phyloP scores from a whole-genome alignment of 148 eudicot species.

The Rhododendron molle region DNA sequence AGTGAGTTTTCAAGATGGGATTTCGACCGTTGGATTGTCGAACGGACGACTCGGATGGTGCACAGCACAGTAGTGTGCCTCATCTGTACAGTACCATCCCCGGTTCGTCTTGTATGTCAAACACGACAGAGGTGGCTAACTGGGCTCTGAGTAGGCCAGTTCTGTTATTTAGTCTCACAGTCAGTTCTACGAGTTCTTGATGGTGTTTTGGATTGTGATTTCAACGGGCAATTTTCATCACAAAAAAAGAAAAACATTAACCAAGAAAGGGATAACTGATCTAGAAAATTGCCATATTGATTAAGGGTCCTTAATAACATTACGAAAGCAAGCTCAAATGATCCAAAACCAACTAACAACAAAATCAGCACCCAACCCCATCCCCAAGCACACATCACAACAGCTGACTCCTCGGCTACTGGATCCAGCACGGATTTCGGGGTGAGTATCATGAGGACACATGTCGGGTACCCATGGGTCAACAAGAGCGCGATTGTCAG shows the following conservation, averaged over 20 bases:
- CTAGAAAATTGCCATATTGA: too few relatives aligned
- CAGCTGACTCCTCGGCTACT: slow-evolving; percentile 79
- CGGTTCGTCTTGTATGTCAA: too few relatives aligned
- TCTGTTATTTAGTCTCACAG: neutral
- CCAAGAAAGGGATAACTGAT: neutral
- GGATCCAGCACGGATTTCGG: slow-evolving; percentile 55
- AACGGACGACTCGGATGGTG: too few relatives aligned
- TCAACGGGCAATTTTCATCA: neutral
- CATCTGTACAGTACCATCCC: too few relatives aligned
- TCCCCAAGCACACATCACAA: slow-evolving; percentile 64
- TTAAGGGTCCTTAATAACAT: too few relatives aligned
- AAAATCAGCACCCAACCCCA: slow-evolving; percentile 75
- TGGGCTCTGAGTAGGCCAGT: neutral
- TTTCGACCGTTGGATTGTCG: too few relatives aligned
- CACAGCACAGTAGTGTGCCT: too few relatives aligned
- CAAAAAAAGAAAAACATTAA: neutral
- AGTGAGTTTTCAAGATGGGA: neutral
- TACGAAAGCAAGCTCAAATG: slow-evolving; percentile 22
- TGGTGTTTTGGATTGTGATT: neutral
- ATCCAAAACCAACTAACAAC: slow-evolving; percentile 86
- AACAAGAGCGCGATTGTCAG: slow-evolving; percentile 61
- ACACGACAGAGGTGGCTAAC: neutral
- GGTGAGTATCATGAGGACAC: slow-evolving; percentile 73
- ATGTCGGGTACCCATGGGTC: slow-evolving; percentile 75
- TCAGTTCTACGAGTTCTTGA: neutral